Base-by-base conservation (phyloP, 768 basidiomycete genomes). In the Phanerochaete carnosa region DNA sequence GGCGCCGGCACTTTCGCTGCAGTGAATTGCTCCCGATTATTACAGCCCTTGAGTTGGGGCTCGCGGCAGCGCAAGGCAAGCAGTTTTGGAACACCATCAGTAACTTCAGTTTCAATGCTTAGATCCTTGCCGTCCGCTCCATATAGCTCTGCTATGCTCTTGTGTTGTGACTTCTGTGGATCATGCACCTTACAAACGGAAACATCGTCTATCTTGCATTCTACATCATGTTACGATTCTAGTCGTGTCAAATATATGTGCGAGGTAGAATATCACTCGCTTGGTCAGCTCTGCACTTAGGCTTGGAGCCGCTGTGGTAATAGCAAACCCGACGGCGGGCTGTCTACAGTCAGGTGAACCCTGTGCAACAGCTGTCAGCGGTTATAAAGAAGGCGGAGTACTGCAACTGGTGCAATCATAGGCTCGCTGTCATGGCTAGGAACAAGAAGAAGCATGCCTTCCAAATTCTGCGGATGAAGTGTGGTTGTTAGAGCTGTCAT, bases 1-100 rank as follows among this genome's bases (percentile, higher is more conserved):
- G 92, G 92, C 64, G 85, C 89, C 19, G 90, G 88, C 46, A 89
- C 88, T 30, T 77, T 83, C 65, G 78, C 87, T 12, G 79, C 76
- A 45, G 68, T 73, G 11, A 79, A 82, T 61, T 87, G 86, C 26
- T 76, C 81, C 15, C 86, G 89, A 64, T 80, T 66, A 55, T 60
- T 29, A 16, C 59, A 22, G 49, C 47, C 3, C 60, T 61, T 32
- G 63, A 64, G 47, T 43, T 58, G 3, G 60, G 58, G 33, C 29
- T 64, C 32, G 63, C 63, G 13, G 13, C 23, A 4, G 13, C 45
- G 3, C 59, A 64, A 25, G 63, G 63, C 39, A 58, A 60, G 49
- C 55, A 51, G 23, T 54, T 64, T 45, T 61, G 56, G 59, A 39
- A 58, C 29, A 61, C 55, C 43, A 16, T 64, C 51, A 37, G 54